These are phyloP conservation scores for Zymoseptoria brevis DNA, from an alignment of 2,329 filamentous ascomycete genomes.

Conservation along the genomic window DNA sequence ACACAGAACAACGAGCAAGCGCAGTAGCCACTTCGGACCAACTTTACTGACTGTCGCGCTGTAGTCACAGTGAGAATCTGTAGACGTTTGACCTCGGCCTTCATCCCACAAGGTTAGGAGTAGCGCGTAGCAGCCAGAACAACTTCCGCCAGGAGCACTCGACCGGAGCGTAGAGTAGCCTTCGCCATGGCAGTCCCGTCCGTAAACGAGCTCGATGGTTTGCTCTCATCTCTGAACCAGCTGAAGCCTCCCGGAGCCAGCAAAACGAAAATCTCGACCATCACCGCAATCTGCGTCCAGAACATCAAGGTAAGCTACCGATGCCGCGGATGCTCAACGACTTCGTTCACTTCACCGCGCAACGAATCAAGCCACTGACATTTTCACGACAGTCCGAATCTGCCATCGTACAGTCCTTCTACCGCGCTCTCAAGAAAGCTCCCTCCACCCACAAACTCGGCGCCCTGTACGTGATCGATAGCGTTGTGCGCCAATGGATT, in stretches of 20 bases:
- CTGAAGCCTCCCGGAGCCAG: slow-evolving; percentile 92
- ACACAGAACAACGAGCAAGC: background rate
- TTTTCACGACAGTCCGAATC: slow-evolving; percentile 71
- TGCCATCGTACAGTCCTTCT: slow-evolving; percentile 89
- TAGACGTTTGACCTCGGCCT: slow-evolving; percentile 10
- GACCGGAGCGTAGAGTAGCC: slow-evolving; percentile 12
- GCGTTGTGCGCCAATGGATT: slow-evolving; percentile 97
- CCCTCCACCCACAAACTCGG: slow-evolving; percentile 94
- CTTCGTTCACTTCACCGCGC: no score
- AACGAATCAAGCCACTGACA: slow-evolving; percentile 3
- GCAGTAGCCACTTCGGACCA: slow-evolving; percentile 13
- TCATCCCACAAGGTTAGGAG: slow-evolving; percentile 4
- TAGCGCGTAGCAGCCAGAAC: slow-evolving; percentile 14
- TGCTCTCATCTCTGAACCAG: slow-evolving; percentile 82
- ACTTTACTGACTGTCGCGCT: slow-evolving; percentile 15
- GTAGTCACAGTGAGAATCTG: slow-evolving; percentile 18
- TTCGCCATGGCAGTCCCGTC: slow-evolving; percentile 48
- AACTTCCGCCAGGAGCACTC: slow-evolving; percentile 1
- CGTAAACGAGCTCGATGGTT: slow-evolving; percentile 82
- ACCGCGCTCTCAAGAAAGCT: slow-evolving; percentile 93
- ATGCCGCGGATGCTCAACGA: background rate
- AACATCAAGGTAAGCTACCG: slow-evolving; percentile 69
- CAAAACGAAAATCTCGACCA: slow-evolving; percentile 77
- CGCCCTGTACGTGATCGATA: slow-evolving; percentile 99
- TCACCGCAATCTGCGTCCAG: slow-evolving; percentile 79